Evolutionary conservation across 1,284 basidiomycete species (phyloP).

Genomic region (Fomitopsis pinicola): DNA sequence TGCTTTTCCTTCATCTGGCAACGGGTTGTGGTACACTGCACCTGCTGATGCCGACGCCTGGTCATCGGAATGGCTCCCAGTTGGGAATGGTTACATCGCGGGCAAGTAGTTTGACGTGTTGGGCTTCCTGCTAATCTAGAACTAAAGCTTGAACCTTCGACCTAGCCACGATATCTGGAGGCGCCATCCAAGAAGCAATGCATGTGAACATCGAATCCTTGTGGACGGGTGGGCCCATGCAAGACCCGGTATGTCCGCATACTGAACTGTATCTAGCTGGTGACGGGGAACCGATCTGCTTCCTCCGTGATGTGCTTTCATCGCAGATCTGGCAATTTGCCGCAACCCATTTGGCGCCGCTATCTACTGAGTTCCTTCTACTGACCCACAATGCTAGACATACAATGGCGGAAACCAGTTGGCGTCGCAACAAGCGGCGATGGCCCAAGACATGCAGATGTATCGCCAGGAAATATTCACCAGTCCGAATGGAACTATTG

Average conservation of each 20-base stretch:
- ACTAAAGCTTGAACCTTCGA: neutral
- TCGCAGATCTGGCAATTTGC: neutral
- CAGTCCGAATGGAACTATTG: constrained; percentile 54
- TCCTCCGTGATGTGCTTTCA: neutral
- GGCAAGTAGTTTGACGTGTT: constrained; percentile 32
- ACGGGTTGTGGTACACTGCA: constrained; percentile 64
- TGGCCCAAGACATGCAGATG: constrained; percentile 45
- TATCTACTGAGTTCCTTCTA: neutral
- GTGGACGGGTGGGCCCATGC: constrained; percentile 73
- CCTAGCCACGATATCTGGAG: constrained; percentile 63
- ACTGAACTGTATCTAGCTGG: neutral
- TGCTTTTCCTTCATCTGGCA: constrained; percentile 64
- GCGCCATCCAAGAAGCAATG: constrained; percentile 51
- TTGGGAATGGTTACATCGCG: constrained; percentile 72
- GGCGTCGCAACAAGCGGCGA: constrained; percentile 37
- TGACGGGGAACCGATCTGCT: neutral
- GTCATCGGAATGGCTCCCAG: constrained; percentile 57
- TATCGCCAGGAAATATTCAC: constrained; percentile 57
- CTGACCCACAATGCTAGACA: constrained; percentile 29
- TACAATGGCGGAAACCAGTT: constrained; percentile 72
- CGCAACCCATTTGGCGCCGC: neutral
- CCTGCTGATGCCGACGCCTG: constrained; percentile 43
- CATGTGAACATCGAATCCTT: constrained; percentile 73
- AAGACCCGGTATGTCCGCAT: constrained; percentile 46
- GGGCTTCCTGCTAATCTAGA: neutral